These are phyloP conservation scores for Pseudoturritis turrita DNA, from an alignment of 345 rosid species.

Conservation along the genomic window DNA sequence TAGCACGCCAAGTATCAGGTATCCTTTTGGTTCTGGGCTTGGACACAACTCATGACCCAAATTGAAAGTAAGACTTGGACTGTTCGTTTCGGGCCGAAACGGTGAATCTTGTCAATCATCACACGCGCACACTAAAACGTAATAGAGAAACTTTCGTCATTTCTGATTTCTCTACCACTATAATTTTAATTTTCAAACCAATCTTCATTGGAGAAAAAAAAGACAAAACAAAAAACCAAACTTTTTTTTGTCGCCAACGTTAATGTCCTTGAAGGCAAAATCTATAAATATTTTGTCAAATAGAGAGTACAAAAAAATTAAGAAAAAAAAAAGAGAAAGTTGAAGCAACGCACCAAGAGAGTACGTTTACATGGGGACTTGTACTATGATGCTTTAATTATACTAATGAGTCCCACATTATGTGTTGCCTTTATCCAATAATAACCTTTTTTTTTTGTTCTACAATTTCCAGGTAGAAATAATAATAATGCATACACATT, in stretches of 20 bases:
- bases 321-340: not conserved
- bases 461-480: not conserved
- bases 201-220: not conserved
- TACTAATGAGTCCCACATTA: conserved; percentile 16
- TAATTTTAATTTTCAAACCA: not conserved
- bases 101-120: not conserved
- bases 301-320: not conserved
- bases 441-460: not conserved
- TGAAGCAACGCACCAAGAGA: not conserved
- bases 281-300: not conserved
- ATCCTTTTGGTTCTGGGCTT: not conserved
- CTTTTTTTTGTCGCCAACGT: not conserved
- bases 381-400: conserved; percentile 12
- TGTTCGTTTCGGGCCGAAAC: not conserved
- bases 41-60: not conserved
- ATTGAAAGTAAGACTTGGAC: not conserved
- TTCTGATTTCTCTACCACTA: not conserved
- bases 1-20: too few species aligned
- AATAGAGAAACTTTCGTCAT: not conserved
- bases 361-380: conserved; percentile 27
- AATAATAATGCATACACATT: not conserved
- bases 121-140: too few species aligned
- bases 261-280: not conserved
- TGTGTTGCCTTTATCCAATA: conserved; percentile 17
- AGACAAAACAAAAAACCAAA: too few species aligned